A percentile compares a stretch with the other conserved stretches of the same genome.
These are phyloP conservation scores for Cystobasidiopsis lactophilus DNA, from an alignment of 768 basidiomycete species.

Conservation along the genomic window DNA sequence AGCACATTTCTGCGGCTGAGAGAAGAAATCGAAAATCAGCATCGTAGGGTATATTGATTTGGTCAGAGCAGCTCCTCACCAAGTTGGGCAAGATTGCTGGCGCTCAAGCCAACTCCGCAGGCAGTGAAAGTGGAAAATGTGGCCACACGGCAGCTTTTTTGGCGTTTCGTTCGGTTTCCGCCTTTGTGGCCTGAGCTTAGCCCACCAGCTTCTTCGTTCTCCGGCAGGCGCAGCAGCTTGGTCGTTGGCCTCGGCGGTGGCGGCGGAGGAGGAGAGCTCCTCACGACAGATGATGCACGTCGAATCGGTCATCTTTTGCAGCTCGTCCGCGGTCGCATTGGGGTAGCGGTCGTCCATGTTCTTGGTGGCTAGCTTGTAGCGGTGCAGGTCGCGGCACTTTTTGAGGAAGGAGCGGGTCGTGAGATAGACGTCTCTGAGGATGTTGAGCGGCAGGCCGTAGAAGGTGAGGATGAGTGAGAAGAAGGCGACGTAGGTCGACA, in stretches of 20 bases:
- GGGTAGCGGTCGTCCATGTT: constrained; percentile 96
- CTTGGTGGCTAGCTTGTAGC: constrained; percentile 78
- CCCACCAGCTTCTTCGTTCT: constrained; percentile 13
- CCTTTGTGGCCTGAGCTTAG: constrained; percentile 1
- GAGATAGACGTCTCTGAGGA: constrained; percentile 88
- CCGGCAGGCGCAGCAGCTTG: neutral
- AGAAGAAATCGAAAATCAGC: neutral
- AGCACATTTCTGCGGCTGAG: constrained; percentile 17
- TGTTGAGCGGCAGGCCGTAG: constrained; percentile 87
- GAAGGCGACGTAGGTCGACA: constrained; percentile 76
- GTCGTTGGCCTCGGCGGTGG: constrained; percentile 10
- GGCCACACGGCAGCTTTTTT: constrained; percentile 88
- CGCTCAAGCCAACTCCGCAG: constrained; percentile 91
- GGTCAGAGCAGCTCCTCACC: constrained; percentile 34
- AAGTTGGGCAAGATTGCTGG: constrained; percentile 96
- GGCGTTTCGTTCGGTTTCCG: constrained; percentile 52
- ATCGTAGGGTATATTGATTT: too few species aligned
- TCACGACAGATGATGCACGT: constrained; percentile 98
- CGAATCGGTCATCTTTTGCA: constrained; percentile 55
- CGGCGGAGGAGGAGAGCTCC: constrained; percentile 43
- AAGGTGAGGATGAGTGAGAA: constrained; percentile 82
- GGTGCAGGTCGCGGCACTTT: constrained; percentile 62
- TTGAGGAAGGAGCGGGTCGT: constrained; percentile 80
- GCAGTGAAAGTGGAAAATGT: constrained; percentile 96
- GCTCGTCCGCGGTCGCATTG: constrained; percentile 66